These are phyloP conservation scores for Otatea glauca DNA, from an alignment of 176 grass and related monocot species.

Conservation along the genomic window DNA sequence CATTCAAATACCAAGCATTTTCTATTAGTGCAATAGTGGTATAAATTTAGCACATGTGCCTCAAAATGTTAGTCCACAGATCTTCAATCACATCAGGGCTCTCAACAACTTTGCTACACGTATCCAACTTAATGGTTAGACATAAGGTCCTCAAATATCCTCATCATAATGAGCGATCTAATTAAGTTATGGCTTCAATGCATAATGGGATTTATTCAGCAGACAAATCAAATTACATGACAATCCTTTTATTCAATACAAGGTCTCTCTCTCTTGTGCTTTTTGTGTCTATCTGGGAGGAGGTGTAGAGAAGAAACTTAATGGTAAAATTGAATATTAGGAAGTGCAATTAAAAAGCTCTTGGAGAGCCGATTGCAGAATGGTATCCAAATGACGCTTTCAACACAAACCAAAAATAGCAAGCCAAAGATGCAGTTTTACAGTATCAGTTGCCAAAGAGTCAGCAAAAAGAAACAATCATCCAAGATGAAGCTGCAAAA, in stretches of 20 bases:
- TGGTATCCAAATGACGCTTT: neutral
- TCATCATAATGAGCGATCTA: neutral
- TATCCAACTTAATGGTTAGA: neutral
- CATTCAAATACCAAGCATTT: neutral
- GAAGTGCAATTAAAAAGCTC: neutral
- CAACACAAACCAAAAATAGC: neutral
- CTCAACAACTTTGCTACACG: neutral
- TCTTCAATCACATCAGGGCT: neutral
- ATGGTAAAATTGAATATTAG: neutral
- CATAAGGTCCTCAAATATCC: neutral
- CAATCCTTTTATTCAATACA: neutral
- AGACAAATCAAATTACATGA: neutral
- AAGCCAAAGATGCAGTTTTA: neutral
- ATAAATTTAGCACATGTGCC: neutral
- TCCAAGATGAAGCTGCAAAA: neutral
- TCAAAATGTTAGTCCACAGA: neutral
- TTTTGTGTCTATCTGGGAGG: neutral
- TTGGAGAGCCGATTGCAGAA: neutral
- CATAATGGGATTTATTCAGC: neutral
- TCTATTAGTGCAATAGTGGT: conserved; percentile 1
- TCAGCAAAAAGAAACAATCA: neutral
- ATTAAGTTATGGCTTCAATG: neutral
- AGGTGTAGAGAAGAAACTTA: neutral
- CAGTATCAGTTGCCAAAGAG: neutral
- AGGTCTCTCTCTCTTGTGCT: neutral